Evolutionary conservation across 2,329 filamentous ascomycete genomes (phyloP).

Genomic region (Pseudogymnoascus sp.): DNA sequence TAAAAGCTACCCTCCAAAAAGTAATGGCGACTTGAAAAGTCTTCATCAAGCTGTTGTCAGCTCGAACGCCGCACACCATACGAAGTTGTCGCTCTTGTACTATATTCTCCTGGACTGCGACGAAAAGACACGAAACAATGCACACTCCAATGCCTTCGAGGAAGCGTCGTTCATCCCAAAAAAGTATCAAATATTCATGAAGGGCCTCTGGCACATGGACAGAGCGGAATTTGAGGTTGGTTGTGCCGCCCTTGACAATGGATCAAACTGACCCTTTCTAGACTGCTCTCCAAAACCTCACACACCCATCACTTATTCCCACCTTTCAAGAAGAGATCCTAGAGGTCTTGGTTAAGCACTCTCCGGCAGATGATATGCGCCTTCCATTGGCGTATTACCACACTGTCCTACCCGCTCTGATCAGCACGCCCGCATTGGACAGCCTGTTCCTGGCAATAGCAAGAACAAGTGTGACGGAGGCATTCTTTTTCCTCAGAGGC

Average conservation of each 20-base stretch:
- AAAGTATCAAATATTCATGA: conserved; percentile 73
- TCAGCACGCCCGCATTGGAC: conserved; percentile 51
- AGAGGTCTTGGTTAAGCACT: conserved; percentile 55
- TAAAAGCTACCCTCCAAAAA: conserved; percentile 67
- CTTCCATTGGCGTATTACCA: conserved; percentile 74
- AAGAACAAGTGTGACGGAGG: conserved; percentile 59
- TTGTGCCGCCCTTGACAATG: conserved; percentile 1
- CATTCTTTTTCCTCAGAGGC: conserved; percentile 63
- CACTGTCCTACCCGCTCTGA: conserved; percentile 65
- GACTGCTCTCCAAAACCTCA: conserved; percentile 65
- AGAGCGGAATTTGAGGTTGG: conserved; percentile 57
- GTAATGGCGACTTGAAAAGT: conserved; percentile 57
- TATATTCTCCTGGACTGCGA: conserved; percentile 75
- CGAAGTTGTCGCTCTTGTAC: conserved; percentile 77
- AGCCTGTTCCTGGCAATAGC: conserved; percentile 64
- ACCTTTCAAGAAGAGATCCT: conserved; percentile 82
- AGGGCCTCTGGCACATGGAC: conserved; percentile 76
- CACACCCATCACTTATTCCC: conserved; percentile 69
- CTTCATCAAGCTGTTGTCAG: conserved; percentile 65
- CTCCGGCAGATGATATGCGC: conserved; percentile 50
- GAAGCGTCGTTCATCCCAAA: conserved; percentile 57
- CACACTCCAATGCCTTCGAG: conserved; percentile 51
- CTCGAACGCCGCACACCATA: conserved; percentile 57
- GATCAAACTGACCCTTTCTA: conserved; percentile 30
- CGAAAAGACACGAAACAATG: conserved; percentile 39